A percentile compares a stretch with the other conserved stretches of the same genome.
Evolutionary conservation across 306 rosid species (phyloP).

Genomic region (Inga leiocalycina): DNA sequence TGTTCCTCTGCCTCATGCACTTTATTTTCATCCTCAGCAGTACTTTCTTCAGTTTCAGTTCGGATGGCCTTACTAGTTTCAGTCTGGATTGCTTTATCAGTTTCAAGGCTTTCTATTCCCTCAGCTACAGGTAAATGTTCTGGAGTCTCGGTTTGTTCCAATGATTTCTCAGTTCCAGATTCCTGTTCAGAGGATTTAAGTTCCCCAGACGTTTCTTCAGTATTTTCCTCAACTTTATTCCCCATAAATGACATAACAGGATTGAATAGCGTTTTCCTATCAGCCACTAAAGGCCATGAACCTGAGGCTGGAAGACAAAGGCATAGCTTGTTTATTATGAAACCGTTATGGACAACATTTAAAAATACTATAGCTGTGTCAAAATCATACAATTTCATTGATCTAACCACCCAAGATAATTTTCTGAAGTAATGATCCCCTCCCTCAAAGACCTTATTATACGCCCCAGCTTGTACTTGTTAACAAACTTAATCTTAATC

Average conservation of each 20-base stretch:
- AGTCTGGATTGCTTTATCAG: slow-evolving; percentile 13
- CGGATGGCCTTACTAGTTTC: slow-evolving; percentile 18
- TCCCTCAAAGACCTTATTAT: not conserved
- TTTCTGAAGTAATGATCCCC: not conserved
- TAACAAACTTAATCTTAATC: slow-evolving; percentile 20
- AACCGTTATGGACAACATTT: not conserved
- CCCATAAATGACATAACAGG: slow-evolving; percentile 74
- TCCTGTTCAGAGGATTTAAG: slow-evolving; percentile 34
- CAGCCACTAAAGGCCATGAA: slow-evolving; percentile 56
- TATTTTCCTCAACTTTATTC: slow-evolving; percentile 46
- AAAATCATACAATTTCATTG: not conserved
- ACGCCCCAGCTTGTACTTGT: slow-evolving; percentile 2
- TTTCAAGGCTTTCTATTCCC: slow-evolving; percentile 33
- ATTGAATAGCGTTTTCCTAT: slow-evolving; percentile 52
- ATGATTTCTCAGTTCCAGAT: slow-evolving; percentile 39
- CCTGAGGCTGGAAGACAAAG: slow-evolving; percentile 53
- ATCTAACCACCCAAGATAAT: slow-evolving; percentile 20
- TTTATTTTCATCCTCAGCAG: slow-evolving; percentile 35
- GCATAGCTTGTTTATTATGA: slow-evolving; percentile 33
- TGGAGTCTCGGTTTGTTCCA: slow-evolving; percentile 39
- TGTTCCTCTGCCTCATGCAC: slow-evolving; percentile 28
- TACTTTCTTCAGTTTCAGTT: slow-evolving; percentile 36
- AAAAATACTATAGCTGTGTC: slow-evolving; percentile 14
- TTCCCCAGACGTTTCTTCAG: slow-evolving; percentile 38
- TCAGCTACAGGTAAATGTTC: slow-evolving; percentile 32